Evolutionary conservation across 768 basidiomycete genomes (phyloP).

Genomic region (Clitopilus hobsonii): DNA sequence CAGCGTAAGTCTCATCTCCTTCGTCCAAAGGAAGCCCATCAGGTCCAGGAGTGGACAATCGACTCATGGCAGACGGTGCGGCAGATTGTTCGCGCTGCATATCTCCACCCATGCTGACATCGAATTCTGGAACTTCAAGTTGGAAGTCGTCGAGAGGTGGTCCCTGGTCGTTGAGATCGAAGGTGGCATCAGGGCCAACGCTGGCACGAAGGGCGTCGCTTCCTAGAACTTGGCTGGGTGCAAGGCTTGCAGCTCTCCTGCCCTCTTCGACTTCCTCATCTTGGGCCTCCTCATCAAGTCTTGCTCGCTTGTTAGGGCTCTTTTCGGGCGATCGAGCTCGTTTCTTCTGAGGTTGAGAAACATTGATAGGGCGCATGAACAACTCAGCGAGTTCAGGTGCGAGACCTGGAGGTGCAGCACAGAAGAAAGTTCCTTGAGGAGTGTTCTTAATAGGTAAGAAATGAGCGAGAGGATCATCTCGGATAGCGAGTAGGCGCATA

Average conservation of each 20-base stretch:
- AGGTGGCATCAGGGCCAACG: constrained; percentile 47
- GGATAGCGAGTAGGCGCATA: constrained; percentile 82
- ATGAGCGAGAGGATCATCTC: constrained; percentile 77
- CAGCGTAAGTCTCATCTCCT: constrained; percentile 62
- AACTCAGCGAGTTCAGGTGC: constrained; percentile 78
- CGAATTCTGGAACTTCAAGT: constrained; percentile 58
- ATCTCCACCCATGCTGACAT: constrained; percentile 30
- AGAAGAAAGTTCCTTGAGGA: constrained; percentile 70
- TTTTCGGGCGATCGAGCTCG: constrained; percentile 54
- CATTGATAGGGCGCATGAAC: constrained; percentile 73
- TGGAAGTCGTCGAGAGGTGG: constrained; percentile 63
- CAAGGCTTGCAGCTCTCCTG: constrained; percentile 62
- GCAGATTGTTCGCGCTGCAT: constrained; percentile 43
- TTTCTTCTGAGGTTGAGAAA: constrained; percentile 50
- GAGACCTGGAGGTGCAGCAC: constrained; percentile 80
- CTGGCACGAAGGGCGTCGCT: constrained; percentile 53
- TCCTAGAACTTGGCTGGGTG: constrained; percentile 54
- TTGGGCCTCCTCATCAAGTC: constrained; percentile 45
- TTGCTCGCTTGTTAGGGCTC: constrained; percentile 54
- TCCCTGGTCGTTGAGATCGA: constrained; percentile 61
- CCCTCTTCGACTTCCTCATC: constrained; percentile 68
- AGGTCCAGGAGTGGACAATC: constrained; percentile 62
- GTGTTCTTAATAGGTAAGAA: constrained; percentile 83
- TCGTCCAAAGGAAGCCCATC: constrained; percentile 50
- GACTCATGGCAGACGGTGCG: constrained; percentile 52